These are phyloP conservation scores for Teratosphaeria gauchensis DNA, from an alignment of 2,329 filamentous ascomycete genomes.

Conservation along the genomic window DNA sequence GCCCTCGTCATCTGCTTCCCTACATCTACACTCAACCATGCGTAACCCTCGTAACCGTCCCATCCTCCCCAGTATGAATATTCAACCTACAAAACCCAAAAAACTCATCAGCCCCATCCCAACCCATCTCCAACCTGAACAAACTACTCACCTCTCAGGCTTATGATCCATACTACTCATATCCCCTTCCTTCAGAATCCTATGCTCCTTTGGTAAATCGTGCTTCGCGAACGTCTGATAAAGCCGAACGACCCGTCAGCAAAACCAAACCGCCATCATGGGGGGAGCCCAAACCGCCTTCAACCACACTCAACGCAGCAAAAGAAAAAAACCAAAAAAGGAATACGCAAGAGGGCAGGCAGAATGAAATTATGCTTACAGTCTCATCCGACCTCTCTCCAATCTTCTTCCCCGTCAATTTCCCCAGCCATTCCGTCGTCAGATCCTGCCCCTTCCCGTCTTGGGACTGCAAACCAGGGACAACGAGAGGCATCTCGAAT, in stretches of 20 bases:
- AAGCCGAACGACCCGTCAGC: no score
- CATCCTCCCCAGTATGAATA: constrained; percentile 39
- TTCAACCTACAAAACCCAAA: constrained; percentile 30
- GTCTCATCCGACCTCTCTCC: constrained; percentile 37
- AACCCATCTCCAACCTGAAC: no score
- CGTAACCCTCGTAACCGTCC: constrained; percentile 39
- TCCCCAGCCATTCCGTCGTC: constrained; percentile 36
- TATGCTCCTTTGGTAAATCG: constrained; percentile 39
- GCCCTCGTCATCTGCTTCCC: background rate
- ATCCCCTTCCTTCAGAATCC: constrained; percentile 36
- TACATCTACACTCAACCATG: constrained; percentile 33
- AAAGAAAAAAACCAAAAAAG: background rate
- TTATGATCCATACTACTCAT: constrained; percentile 40
- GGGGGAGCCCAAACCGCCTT: no score
- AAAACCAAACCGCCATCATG: no score
- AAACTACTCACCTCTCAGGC: constrained; percentile 35
- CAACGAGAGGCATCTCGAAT: constrained; percentile 40
- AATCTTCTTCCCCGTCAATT: constrained; percentile 44
- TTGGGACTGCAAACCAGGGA: constrained; percentile 36
- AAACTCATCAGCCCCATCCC: background rate
- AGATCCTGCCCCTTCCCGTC: constrained; percentile 22
- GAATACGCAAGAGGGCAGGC: background rate
- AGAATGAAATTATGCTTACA: constrained; percentile 19
- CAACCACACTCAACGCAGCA: background rate
- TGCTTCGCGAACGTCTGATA: constrained; percentile 43